Base-by-base conservation (phyloP, 2,329 filamentous ascomycete genomes). In the Talaromyces sp. region DNA sequence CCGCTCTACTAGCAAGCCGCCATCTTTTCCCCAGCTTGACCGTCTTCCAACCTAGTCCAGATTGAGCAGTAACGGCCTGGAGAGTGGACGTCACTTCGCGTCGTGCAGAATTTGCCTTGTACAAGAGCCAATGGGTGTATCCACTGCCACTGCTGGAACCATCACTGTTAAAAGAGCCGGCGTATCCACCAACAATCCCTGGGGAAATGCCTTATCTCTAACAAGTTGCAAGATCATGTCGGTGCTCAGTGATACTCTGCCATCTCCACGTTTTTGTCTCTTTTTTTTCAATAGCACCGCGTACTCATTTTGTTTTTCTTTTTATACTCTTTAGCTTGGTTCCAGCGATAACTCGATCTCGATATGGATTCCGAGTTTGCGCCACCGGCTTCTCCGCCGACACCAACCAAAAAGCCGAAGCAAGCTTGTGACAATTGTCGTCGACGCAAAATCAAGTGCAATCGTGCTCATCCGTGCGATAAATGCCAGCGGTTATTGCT, bases 381-480 rank as follows among this genome's bases (percentile, higher is more conserved):
- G 16, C 27, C 54, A 16, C 54, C 34, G 31, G 31, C 53, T 34
- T 59, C 52, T 9, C 42, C 61, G 62, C 14, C 61, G 47, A 7
- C 53, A n/a, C n/a, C 40, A 66, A 61, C 67, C 59, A 65, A 68
- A 47, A 68, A 69, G 52, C 61, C 63, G 28, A 76, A 75, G 61
- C 75, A 77, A 65, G 74, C 75, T 53, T 77, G 75, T 62, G 75
- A 77, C 59, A 76, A 76, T 59, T 79, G 77, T 67, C 72, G 76
- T 33, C 69, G 72, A 16, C 73, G 76, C 54, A 79, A 79, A 61
- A 76, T 79, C 60, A 79, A 76, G 69, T 79, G 77, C 61, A 53
- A 73, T 71, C 68, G 75, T 70, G 65, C 68, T 68, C 14, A 68
- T 56, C 77, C 76, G 2, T 79, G 77, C 65, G 75, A 79, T 56